These are phyloP conservation scores for Nothophoma quercina DNA, from an alignment of 2,329 filamentous ascomycete genomes.

Conservation along the genomic window DNA sequence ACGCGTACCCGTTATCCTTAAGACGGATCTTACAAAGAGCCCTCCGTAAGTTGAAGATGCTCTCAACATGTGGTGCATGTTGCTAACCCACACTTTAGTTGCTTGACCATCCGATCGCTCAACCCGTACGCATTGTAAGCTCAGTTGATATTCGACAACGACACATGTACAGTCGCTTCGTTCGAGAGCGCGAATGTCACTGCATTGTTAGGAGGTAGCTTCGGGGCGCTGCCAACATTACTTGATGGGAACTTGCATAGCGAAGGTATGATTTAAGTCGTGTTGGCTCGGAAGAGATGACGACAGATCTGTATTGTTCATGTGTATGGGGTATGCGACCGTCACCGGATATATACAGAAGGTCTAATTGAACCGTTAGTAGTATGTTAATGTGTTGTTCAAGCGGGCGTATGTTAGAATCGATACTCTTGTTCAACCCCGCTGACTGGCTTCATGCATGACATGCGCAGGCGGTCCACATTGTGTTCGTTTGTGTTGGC, in stretches of 20 bases:
- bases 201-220: slow-evolving; percentile 1
- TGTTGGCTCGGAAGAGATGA: slow-evolving; percentile 20
- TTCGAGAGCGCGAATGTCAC: slow-evolving; percentile 1
- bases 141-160: slow-evolving; percentile 1
- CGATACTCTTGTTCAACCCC: slow-evolving; percentile 29
- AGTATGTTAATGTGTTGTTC: slow-evolving; percentile 43
- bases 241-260: slow-evolving; percentile 45
- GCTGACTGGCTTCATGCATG: neutral
- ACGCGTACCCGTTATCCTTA: slow-evolving; percentile 94
- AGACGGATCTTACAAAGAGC: slow-evolving; percentile 98
- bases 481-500: slow-evolving; percentile 22
- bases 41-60: slow-evolving; percentile 80
- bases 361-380: slow-evolving; percentile 33
- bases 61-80: neutral
- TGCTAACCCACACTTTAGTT: slow-evolving; percentile 59
- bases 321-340: slow-evolving; percentile 33
- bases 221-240: slow-evolving; percentile 30
- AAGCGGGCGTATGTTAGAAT: slow-evolving; percentile 24
- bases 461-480: neutral
- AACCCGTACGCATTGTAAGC: slow-evolving; percentile 74
- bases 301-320: slow-evolving; percentile 43
- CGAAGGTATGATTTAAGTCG: slow-evolving; percentile 37
- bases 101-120: slow-evolving; percentile 81
- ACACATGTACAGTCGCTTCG: neutral
- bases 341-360: slow-evolving; percentile 35